Conservation (phyloP, 2,329 filamentous ascomycete species). For the Botryotinia calthae region DNA sequence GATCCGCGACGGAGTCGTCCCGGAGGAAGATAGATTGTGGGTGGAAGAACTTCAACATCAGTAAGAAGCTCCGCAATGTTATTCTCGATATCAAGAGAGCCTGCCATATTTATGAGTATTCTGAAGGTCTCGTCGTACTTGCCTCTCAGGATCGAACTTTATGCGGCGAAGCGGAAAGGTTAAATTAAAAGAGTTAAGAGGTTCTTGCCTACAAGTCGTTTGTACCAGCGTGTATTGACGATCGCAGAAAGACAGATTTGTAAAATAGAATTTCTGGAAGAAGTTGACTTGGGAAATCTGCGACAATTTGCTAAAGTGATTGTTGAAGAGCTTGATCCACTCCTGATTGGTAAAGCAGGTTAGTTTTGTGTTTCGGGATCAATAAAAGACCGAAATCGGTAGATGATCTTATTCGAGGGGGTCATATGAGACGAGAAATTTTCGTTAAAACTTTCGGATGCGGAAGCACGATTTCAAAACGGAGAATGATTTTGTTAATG, state of each 20-base stretch:
- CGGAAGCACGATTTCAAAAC: not conserved
- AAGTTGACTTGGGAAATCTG: not conserved
- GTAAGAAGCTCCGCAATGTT: not conserved
- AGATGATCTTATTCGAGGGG: not conserved
- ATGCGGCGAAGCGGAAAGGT: not conserved
- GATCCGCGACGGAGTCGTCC: not conserved
- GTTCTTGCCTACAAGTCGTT: not conserved
- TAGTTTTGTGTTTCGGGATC: not conserved
- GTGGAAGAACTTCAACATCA: not conserved
- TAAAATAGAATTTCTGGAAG: not conserved
- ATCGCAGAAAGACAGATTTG: not conserved
- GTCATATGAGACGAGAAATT: not conserved
- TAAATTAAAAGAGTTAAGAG: not conserved
- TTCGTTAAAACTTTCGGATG: not conserved
- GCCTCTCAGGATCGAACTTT: not conserved
- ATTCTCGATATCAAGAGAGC: not conserved
- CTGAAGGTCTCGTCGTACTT: not conserved
- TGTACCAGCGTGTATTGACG: not conserved
- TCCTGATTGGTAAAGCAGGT: not conserved
- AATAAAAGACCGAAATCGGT: not conserved
- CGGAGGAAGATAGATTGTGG: not conserved
- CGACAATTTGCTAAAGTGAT: not conserved
- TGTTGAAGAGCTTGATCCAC: not conserved
- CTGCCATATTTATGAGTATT: not conserved
- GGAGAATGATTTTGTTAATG: not conserved